Percentiles rank a stretch among this genome's conserved stretches.
Conservation (phyloP, 805 yeast species). For the Myxozyma monticola region DNA sequence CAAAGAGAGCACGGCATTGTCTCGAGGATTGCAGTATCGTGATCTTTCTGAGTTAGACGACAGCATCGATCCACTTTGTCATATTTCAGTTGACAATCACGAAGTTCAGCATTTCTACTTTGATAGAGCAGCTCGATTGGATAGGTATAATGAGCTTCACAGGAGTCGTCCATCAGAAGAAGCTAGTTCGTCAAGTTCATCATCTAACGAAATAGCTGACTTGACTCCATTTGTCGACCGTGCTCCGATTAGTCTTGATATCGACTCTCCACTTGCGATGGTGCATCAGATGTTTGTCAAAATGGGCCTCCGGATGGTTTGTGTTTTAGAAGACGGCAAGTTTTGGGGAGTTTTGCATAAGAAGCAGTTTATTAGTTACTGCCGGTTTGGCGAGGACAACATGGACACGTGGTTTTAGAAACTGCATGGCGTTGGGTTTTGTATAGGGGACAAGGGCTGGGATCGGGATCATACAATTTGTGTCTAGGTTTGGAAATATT, state of each 20-base stretch:
- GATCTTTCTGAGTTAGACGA: constrained; percentile 24
- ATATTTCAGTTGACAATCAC: constrained; percentile 30
- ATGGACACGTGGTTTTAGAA: constrained; percentile 28
- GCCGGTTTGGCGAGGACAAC: constrained; percentile 32
- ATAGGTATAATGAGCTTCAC: not conserved
- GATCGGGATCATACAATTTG: too few relatives aligned
- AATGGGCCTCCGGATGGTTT: constrained; percentile 52
- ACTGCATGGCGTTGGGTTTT: too few relatives aligned
- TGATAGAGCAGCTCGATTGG: constrained; percentile 18
- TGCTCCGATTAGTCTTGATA: constrained; percentile 50
- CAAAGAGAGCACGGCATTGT: constrained; percentile 28
- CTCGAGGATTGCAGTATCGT: constrained; percentile 24
- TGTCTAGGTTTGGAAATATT: too few relatives aligned
- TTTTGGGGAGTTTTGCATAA: constrained; percentile 56
- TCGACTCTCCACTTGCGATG: constrained; percentile 50
- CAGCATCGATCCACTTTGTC: constrained; percentile 32
- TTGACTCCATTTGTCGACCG: constrained; percentile 47
- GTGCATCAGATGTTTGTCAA: constrained; percentile 54
- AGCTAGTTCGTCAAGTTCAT: not conserved
- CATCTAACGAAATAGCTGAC: constrained; percentile 41
- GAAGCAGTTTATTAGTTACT: constrained; percentile 52
- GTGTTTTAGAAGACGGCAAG: constrained; percentile 49
- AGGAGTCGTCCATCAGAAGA: too few relatives aligned
- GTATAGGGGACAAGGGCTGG: too few relatives aligned
- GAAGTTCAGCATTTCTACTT: constrained; percentile 30